Base-by-base conservation (phyloP, 495 filamentous ascomycete species). In the Xylaria grammica region DNA sequence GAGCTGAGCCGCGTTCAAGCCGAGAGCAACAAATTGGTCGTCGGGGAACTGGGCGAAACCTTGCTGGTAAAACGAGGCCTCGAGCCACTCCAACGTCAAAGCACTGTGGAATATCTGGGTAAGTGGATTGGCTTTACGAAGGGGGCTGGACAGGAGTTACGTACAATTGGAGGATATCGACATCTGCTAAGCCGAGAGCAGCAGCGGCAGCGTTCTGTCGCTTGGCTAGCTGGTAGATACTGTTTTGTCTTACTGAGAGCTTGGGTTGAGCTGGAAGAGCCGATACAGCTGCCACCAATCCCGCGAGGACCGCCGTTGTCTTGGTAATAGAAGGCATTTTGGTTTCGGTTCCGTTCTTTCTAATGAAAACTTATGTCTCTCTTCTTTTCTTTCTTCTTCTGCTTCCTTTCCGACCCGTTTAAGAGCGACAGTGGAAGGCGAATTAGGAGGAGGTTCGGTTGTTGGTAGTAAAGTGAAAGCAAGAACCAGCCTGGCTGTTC, bases 101-200 rank as follows among this genome's bases (percentile, higher is more conserved):
- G 87, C 87, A 67, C 86, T 88, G 63, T 48, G 22, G 11, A 19
- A 50, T 74, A 24, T 8, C 4, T 10, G 62, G 56, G 67, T 75
- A 59, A 70, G 63, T 32, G 44, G 36, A n/a, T 27, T 36, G 40
- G 24, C 36, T 42, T 27, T 19, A 59, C 22, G 17, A 60, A 38
- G 27, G 15, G 24, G 57, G 17, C 49, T 40, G 27, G 30, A 57
- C 42, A 40, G 42, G 36, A 22, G 40, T 20, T 13, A 66, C 86
- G 74, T 81, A 90, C 88, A 90, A 90, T 83, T 90, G 85, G 20
- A 90, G 82, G 63, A 90, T 90, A 70, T 90, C 87, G 50, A 88
- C 70, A 74, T 90, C 88, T 17, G 75, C 79, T 56, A 90, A 71
- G 26, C 81, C 85, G 24, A 77, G 67, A 15, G 78, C 77, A 11